Conservation (phyloP, 2,329 filamentous ascomycete genomes). For the Colletotrichum zoysiae region DNA sequence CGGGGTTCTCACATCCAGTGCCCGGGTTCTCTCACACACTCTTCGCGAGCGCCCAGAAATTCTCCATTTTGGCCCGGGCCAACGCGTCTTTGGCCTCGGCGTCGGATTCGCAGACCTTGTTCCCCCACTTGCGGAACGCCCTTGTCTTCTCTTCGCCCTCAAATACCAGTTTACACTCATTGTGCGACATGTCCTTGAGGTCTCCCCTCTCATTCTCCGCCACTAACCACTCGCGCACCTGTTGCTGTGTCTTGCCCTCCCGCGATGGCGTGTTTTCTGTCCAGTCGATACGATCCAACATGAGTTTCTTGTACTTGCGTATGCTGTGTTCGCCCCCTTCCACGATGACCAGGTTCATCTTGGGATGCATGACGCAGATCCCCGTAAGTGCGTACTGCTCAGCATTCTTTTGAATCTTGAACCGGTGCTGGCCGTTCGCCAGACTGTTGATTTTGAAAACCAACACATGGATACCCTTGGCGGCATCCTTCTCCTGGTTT, state of each 20-base stretch:
- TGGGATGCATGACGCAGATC: slow-evolving; percentile 91
- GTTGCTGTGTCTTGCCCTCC: slow-evolving; percentile 70
- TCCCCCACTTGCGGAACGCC: slow-evolving; percentile 88
- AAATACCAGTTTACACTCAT: slow-evolving; percentile 87
- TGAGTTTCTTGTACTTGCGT: slow-evolving; percentile 88
- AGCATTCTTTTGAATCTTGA: slow-evolving; percentile 92
- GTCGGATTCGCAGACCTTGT: slow-evolving; percentile 93
- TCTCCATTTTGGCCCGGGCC: slow-evolving; percentile 88
- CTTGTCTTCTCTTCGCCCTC: slow-evolving; percentile 88
- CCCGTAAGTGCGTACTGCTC: slow-evolving; percentile 90
- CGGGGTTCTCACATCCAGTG: neutral
- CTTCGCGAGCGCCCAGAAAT: slow-evolving; percentile 93
- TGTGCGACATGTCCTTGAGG: slow-evolving; percentile 83
- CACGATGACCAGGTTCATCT: slow-evolving; percentile 88
- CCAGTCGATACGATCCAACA: slow-evolving; percentile 96
- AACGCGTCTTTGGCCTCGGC: slow-evolving; percentile 86
- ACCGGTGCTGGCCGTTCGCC: slow-evolving; percentile 93
- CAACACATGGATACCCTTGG: slow-evolving; percentile 85
- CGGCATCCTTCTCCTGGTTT: slow-evolving; percentile 90
- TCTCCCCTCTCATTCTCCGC: slow-evolving; percentile 83
- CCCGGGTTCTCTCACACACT: slow-evolving; percentile 50
- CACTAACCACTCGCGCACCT: slow-evolving; percentile 80
- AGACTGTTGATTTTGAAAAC: slow-evolving; percentile 92
- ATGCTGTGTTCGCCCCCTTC: slow-evolving; percentile 90
- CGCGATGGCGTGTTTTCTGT: slow-evolving; percentile 84